These are phyloP conservation scores for Ascochyta koolunga DNA, from an alignment of 2,329 filamentous ascomycete species.

Conservation along the genomic window DNA sequence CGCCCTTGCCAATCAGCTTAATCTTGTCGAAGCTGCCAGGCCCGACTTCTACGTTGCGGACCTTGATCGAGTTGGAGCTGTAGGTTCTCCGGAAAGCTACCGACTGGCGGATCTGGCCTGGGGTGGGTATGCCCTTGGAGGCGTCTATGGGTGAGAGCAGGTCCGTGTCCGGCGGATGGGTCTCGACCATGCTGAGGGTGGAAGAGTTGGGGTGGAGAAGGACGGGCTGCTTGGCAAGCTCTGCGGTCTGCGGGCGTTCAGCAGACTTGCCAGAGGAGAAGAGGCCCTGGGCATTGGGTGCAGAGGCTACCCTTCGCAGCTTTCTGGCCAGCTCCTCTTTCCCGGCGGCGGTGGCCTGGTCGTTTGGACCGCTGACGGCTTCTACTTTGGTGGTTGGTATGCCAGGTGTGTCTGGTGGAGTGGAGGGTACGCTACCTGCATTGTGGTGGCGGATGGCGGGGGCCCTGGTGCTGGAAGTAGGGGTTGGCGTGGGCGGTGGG, in stretches of 20 bases:
- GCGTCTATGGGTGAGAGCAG: conserved; percentile 44
- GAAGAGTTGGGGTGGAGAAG: conserved; percentile 61
- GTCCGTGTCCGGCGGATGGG: conserved; percentile 37
- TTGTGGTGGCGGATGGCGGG: conserved; percentile 94
- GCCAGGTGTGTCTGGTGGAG: conserved; percentile 86
- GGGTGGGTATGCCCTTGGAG: conserved; percentile 65
- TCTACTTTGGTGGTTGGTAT: conserved; percentile 67
- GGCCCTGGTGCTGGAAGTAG: conserved; percentile 96
- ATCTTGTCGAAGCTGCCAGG: conserved; percentile 99
- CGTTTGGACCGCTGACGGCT: conserved; percentile 67
- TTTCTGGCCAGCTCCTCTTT: conserved; percentile 96
- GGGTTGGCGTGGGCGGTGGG: conserved; percentile 95
- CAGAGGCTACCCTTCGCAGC: conserved; percentile 90
- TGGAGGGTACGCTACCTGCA: conserved; percentile 88
- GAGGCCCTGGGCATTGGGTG: conserved; percentile 93
- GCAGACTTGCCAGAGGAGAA: conserved; percentile 63
- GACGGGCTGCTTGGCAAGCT: conserved; percentile 82
- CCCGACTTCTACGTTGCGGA: conserved; percentile 93
- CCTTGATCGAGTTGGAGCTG: conserved; percentile 99
- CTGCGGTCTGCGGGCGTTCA: conserved; percentile 79
- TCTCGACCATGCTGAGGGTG: conserved; percentile 62
- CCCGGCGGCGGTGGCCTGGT: conserved; percentile 73
- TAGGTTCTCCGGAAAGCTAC: conserved; percentile 91
- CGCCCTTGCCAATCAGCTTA: conserved; percentile 97
- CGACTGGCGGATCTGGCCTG: conserved; percentile 67